A percentile compares a stretch with the other conserved stretches of the same genome.
Evolutionary conservation across 345 rosid genomes (phyloP).

Genomic region (Arabidopsis suecica): DNA sequence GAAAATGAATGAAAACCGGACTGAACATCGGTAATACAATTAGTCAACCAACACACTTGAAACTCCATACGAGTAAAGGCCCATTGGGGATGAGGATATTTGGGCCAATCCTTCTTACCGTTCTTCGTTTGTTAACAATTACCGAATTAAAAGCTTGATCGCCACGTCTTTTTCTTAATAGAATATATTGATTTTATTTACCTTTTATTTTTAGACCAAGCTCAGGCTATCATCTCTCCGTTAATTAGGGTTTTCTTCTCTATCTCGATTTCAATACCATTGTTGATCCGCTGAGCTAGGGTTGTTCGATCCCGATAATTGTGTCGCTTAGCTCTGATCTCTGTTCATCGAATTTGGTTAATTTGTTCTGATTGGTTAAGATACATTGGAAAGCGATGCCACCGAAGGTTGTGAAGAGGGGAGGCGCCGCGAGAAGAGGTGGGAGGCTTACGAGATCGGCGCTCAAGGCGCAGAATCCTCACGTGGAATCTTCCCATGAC

Average conservation of each 20-base stretch:
- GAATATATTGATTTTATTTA: constrained; percentile 1
- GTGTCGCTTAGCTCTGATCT: neutral
- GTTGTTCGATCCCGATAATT: constrained; percentile 27
- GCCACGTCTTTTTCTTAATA: constrained; percentile 29
- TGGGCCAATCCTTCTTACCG: neutral
- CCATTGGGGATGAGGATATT: neutral
- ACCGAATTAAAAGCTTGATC: constrained; percentile 33
- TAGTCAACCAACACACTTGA: neutral
- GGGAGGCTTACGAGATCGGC: constrained; percentile 55
- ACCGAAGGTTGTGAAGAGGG: constrained; percentile 76
- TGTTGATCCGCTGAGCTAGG: constrained; percentile 33
- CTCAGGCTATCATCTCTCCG: constrained; percentile 31
- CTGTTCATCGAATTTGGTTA: constrained; percentile 20
- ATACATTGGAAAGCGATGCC: constrained; percentile 55
- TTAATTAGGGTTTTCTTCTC: constrained; percentile 40
- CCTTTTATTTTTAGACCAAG: neutral
- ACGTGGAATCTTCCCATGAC: constrained; percentile 45
- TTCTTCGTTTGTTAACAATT: neutral
- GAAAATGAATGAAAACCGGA: neutral
- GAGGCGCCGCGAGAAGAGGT: constrained; percentile 67
- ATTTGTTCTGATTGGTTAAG: neutral
- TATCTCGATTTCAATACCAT: constrained; percentile 30
- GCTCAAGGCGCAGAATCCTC: constrained; percentile 56
- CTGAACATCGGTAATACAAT: too few relatives aligned
- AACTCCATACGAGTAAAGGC: neutral